A percentile compares a stretch with the other conserved stretches of the same genome.
Conservation (phyloP, 1,139 yeast species). For the Pichia sp. region DNA sequence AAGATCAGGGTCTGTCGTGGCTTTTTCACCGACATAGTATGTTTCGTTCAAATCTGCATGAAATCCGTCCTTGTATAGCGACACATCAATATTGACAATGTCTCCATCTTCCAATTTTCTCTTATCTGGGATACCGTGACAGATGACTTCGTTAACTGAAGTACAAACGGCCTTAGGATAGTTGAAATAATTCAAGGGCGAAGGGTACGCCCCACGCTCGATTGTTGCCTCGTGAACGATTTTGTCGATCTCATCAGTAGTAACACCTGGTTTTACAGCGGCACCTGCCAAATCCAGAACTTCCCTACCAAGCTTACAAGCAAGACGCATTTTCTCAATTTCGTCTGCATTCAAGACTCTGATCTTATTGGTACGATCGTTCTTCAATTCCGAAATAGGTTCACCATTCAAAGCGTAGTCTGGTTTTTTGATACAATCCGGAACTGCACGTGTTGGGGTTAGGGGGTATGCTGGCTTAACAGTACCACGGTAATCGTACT, state of each 20-base stretch:
- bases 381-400: slow-evolving; percentile 72
- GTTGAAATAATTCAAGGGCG: slow-evolving; percentile 91
- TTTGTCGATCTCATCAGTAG: slow-evolving; percentile 89
- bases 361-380: slow-evolving; percentile 66
- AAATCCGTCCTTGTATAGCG: slow-evolving; percentile 79
- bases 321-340: slow-evolving; percentile 67
- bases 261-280: slow-evolving; percentile 77
- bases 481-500: slow-evolving; percentile 65
- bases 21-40: slow-evolving; percentile 91
- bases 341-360: slow-evolving; percentile 60
- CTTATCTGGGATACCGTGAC: slow-evolving; percentile 97
- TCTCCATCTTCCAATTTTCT: slow-evolving; percentile 88
- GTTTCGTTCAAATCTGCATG: slow-evolving; percentile 97
- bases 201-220: slow-evolving; percentile 88
- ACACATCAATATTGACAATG: slow-evolving; percentile 84
- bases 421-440: slow-evolving; percentile 67
- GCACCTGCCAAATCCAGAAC: slow-evolving; percentile 84
- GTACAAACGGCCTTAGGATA: slow-evolving; percentile 93
- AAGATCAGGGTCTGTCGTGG: slow-evolving; percentile 65
- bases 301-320: slow-evolving; percentile 76
- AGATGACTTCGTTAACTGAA: slow-evolving; percentile 88
- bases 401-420: slow-evolving; percentile 82
- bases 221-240: slow-evolving; percentile 84
- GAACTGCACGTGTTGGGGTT: slow-evolving; percentile 63
- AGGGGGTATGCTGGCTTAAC: slow-evolving; percentile 81